phyloP scores from a whole-genome alignment of 2,329 filamentous ascomycete species.

The Aspergillus tanneri region DNA sequence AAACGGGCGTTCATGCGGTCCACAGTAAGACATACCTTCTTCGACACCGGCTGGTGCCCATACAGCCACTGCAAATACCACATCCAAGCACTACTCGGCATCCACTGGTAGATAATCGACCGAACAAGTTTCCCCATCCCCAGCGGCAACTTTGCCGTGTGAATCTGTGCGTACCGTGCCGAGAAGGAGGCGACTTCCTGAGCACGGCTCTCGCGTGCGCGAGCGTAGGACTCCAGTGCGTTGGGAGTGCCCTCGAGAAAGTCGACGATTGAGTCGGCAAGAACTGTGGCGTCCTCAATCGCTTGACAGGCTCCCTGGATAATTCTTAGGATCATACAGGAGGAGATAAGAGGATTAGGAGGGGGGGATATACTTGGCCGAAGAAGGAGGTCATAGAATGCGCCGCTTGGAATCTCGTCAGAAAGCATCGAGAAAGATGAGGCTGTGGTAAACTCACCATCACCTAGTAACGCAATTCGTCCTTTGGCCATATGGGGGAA shows the following conservation, averaged over 20 bases:
- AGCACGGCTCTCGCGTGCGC: neutral
- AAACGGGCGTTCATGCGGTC: neutral
- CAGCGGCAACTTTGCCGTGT: neutral
- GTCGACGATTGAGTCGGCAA: neutral
- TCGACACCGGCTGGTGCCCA: constrained; percentile 3
- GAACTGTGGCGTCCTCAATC: constrained; percentile 4
- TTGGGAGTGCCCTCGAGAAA: neutral
- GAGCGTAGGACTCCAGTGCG: neutral
- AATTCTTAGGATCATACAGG: neutral
- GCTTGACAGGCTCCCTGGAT: constrained; percentile 6
- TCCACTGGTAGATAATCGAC: neutral
- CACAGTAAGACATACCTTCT: neutral
- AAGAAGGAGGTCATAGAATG: constrained; percentile 4
- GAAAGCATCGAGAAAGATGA: neutral
- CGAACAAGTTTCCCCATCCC: neutral
- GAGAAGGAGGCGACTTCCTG: constrained; percentile 2
- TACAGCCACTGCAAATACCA: constrained; percentile 4
- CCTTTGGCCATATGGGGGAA: constrained; percentile 5
- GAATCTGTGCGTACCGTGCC: neutral
- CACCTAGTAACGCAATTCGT: constrained; percentile 2
- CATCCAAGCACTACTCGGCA: neutral
- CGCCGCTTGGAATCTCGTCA: neutral
- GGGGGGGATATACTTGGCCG: neutral
- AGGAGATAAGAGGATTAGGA: neutral
- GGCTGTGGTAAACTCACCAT: neutral